phyloP scores from a whole-genome alignment of 345 rosid species.

The Boechera divaricarpa region DNA sequence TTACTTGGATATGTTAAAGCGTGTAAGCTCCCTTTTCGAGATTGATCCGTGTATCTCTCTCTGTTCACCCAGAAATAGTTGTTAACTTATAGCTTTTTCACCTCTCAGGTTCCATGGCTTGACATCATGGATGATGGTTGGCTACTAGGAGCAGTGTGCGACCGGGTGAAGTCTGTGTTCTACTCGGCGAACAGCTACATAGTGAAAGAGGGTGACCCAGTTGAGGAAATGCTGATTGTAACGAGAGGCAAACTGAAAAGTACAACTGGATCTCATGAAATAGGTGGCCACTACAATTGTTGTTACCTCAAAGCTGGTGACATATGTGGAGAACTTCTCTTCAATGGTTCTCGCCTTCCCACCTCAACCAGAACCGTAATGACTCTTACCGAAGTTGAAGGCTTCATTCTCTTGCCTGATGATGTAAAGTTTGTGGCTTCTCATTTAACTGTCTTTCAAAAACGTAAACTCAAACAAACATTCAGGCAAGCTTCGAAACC shows the following conservation, averaged over 20 bases:
- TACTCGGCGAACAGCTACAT: conserved; percentile 36
- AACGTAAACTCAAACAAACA: conserved; percentile 46
- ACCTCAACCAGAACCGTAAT: conserved; percentile 57
- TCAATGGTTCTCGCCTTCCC: conserved; percentile 50
- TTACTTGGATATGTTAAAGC: conserved; percentile 4
- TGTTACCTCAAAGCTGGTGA: conserved; percentile 55
- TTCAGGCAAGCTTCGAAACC: conserved; percentile 50
- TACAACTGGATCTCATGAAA: conserved; percentile 41
- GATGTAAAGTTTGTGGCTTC: conserved; percentile 53
- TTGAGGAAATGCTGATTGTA: conserved; percentile 47
- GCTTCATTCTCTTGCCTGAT: conserved; percentile 59
- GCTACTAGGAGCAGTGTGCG: conserved; percentile 43
- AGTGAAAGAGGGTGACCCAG: conserved; percentile 44
- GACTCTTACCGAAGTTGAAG: conserved; percentile 64
- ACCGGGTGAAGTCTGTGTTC: conserved; percentile 34
- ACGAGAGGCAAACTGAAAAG: conserved; percentile 38
- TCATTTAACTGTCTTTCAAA: conserved; percentile 58
- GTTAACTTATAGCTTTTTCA: not conserved
- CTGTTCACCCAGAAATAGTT: not conserved
- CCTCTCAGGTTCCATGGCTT: conserved; percentile 50
- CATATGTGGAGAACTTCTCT: conserved; percentile 69
- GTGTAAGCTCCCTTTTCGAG: conserved; percentile 14
- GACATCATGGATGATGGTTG: conserved; percentile 11
- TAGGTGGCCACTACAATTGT: conserved; percentile 50
- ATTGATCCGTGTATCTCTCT: not conserved